These are phyloP conservation scores for Sclerospora graminicola DNA, from an alignment of 352 stramenopile genomes.

Conservation along the genomic window DNA sequence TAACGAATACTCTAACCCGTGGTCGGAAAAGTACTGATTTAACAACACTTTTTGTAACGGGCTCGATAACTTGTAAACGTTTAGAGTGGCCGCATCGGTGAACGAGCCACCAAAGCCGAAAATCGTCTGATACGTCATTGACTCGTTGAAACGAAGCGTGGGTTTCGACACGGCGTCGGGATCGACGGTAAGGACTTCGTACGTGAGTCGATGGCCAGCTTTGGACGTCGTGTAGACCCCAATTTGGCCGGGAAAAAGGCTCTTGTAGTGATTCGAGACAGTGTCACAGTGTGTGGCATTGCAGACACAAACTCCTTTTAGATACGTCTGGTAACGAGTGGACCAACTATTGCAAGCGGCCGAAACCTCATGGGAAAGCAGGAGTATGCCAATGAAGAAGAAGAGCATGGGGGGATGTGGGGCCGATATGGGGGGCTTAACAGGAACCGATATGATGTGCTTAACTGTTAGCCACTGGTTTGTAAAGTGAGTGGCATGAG, in stretches of 20 bases:
- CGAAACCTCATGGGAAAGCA: too few species aligned
- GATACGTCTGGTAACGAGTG: conserved; percentile 19
- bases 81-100: conserved; percentile 75
- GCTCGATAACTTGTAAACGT: conserved; percentile 53
- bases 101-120: conserved; percentile 85
- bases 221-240: conserved; percentile 33
- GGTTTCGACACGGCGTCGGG: conserved; percentile 6
- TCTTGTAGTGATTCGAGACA: conserved; percentile 27
- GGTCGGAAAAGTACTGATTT: conserved; percentile 59
- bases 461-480: too few species aligned
- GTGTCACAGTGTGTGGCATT: conserved; percentile 33
- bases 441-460: too few species aligned
- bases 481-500: too few species aligned
- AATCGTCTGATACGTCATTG: conserved; percentile 57
- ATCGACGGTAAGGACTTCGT: conserved; percentile 17
- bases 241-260: conserved; percentile 23
- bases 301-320: conserved; percentile 36
- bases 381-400: too few species aligned
- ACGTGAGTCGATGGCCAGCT: conserved; percentile 26
- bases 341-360: conserved; percentile 27
- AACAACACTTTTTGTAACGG: conserved; percentile 54
- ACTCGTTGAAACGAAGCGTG: conserved; percentile 29
- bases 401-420: too few species aligned
- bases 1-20: conserved; percentile 70
- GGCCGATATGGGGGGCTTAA: too few species aligned